Evolutionary conservation across 1,139 yeast genomes (phyloP), one percentile per base, ranked within the genome.

Genomic region (Taphrina wiesneri): DNA sequence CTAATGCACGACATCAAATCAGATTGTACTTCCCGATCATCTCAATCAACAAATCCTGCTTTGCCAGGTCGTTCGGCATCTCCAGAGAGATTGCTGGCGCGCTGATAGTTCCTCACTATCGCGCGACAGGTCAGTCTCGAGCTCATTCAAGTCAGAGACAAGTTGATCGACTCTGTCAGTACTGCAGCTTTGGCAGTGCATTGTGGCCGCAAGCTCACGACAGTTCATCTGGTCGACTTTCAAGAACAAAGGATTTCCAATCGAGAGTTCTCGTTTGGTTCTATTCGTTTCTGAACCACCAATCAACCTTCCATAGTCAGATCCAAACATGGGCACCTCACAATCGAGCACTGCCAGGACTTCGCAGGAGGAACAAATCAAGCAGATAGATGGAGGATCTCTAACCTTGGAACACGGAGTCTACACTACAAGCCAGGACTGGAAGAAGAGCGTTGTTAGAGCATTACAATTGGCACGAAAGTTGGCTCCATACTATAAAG

Each of bases 401-500:
- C 39, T 60, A 17, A 41, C 32, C 6, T 46, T 60, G 23, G 64
- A 60, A 11, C 11, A 23, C 26, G 64, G 57, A 5, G 57, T 60
- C 26, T 60, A 60, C 30, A 60, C 64, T 11, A 21, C 64, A 4
- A n/a, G 56, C 17, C 64, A 60, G 39, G 64, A 60, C 25, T 60
- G 64, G 64, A 49, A 60, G 41, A 60, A 60, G 51, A 36, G 57
- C 9, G 64, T 51, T 3, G 64, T 60, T 25, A 36, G 64, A 15
- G 64, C 46, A 9, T 49, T 67, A 1, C 66, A 71, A 73, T 77
- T 84, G 39, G 82, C 82, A 17, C 82, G 99, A 53, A 82, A 82
- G 70, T 73, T 93, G 56, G 92, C 98, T 0, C 98, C 99, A 0
- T 93, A 93, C 75, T 93, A 84, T 75, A 88, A 92, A 2, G 98